Base-by-base conservation (phyloP, 2,329 filamentous ascomycete species). In the Colletotrichum somersetense region DNA sequence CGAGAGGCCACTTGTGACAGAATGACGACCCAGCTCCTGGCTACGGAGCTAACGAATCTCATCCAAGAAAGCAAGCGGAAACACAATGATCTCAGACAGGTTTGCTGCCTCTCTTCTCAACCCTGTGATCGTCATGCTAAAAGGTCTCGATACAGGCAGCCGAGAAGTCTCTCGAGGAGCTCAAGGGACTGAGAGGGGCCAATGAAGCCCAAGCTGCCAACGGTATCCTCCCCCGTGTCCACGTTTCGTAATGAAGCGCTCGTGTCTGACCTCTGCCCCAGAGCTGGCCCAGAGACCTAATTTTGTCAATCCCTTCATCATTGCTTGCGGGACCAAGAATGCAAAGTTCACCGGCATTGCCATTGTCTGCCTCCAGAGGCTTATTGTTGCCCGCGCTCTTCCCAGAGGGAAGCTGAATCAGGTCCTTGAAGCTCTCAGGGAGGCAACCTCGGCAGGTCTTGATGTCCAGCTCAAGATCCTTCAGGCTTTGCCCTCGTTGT, bases 401-500 rank as follows among this genome's bases (percentile, higher is more conserved):
- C 93, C 96, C 0, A 89, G 91, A 74, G 89, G 92, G 66, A 91
- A 94, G 75, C 85, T 99, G 66, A 92, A 91, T 79, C 95, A 97
- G 80, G 92, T 97, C 18, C 87, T 99, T 3, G 93, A 97, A 78
- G 95, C 95, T 10, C 87, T 99, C 76, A 92, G 92, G 79, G 93
- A 97, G 79, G 95, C 93, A 61, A 92, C 93, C 75, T 95, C 86
- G 80, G 92, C 94, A 79, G 86, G 90, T 18, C 83, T 97, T 71
- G 96, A 99, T 83, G 93, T 98, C 3, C 96, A 99, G 79, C 89
- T 99, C 75, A 98, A 98, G 82, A 96, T 98, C 64, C 85, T 99
- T 18, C 96, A 99, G 80, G 94, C 95, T 1, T 83, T 99, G 20
- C 96, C 96, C 5, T 94, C 95, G 1, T 83, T 99, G 46, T 83